A percentile compares a stretch with the other conserved stretches of the same genome.
phyloP scores from a whole-genome alignment of 345 rosid species.

The Trapa incisa region DNA sequence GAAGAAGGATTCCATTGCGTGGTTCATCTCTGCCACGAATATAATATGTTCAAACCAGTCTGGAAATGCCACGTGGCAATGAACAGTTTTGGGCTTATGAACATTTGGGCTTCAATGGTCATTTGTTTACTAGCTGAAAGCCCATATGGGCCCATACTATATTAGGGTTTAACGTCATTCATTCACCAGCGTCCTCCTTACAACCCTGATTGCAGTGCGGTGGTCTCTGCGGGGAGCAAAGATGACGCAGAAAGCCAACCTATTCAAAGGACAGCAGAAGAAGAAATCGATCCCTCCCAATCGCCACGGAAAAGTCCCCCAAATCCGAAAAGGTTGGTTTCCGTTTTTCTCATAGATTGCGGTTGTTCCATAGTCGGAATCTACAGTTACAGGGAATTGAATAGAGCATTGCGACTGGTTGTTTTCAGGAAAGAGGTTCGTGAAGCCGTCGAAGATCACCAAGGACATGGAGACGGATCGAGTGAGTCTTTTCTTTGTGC shows the following conservation, averaged over 20 bases:
- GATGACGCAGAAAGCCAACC: conserved; percentile 84
- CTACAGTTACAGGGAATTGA: not conserved
- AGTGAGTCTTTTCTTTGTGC: conserved; percentile 20
- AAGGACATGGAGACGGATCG: conserved; percentile 58
- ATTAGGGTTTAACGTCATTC: too few relatives aligned
- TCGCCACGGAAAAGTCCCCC: conserved; percentile 66
- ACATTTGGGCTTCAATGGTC: not conserved
- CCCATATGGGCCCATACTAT: not conserved
- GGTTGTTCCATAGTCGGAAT: not conserved
- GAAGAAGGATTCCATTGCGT: not conserved
- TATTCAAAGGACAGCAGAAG: conserved; percentile 78
- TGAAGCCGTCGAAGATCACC: conserved; percentile 63
- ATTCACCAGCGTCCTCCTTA: not conserved
- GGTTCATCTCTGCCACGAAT: too few relatives aligned
- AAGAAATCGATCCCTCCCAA: conserved; percentile 51
- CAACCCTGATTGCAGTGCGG: conserved; percentile 2
- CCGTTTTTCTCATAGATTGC: not conserved
- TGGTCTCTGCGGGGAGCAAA: conserved; percentile 9
- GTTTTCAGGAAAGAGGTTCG: conserved; percentile 47
- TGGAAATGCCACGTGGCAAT: too few relatives aligned
- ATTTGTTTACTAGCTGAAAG: not conserved
- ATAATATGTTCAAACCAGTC: too few relatives aligned
- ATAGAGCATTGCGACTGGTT: not conserved
- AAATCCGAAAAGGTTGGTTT: conserved; percentile 52
- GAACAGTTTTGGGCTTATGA: too few relatives aligned